Evolutionary conservation across 2,329 filamentous ascomycete species (phyloP).

Genomic region (Calonectria ilicicola): DNA sequence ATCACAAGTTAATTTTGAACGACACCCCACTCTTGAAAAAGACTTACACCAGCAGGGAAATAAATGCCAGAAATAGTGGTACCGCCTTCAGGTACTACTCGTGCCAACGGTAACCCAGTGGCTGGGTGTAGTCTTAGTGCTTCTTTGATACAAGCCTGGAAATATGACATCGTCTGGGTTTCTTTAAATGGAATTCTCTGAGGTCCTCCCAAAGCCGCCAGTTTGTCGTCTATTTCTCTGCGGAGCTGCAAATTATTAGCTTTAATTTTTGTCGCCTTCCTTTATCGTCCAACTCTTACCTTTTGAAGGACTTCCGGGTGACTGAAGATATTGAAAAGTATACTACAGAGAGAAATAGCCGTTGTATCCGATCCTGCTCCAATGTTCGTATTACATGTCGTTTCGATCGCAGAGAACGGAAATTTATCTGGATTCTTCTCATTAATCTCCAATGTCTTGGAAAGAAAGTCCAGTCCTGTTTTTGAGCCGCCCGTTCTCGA

Average conservation of each 20-base stretch:
- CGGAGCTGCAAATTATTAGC: background rate
- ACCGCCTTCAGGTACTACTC: conserved; percentile 59
- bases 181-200: conserved; percentile 49
- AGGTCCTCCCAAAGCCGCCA: background rate
- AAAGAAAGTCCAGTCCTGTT: background rate
- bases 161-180: conserved; percentile 58
- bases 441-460: background rate
- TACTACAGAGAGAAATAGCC: conserved; percentile 46
- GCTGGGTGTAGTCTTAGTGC: conserved; percentile 62
- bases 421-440: conserved; percentile 7
- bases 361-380: conserved; percentile 50
- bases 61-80: conserved; percentile 49
- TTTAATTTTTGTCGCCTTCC: background rate
- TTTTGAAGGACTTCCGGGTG: conserved; percentile 33
- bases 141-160: conserved; percentile 66
- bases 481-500: background rate
- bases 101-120: conserved; percentile 59
- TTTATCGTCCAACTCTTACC: background rate
- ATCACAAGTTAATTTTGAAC: conserved; percentile 40
- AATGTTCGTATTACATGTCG: conserved; percentile 35
- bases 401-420: background rate
- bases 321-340: conserved; percentile 50
- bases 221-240: conserved; percentile 6
- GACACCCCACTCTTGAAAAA: background rate
- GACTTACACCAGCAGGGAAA: conserved; percentile 37